A percentile compares a stretch with the other conserved stretches of the same genome.
phyloP scores from a whole-genome alignment of 768 basidiomycete species.

The Lactarius hengduanensis region DNA sequence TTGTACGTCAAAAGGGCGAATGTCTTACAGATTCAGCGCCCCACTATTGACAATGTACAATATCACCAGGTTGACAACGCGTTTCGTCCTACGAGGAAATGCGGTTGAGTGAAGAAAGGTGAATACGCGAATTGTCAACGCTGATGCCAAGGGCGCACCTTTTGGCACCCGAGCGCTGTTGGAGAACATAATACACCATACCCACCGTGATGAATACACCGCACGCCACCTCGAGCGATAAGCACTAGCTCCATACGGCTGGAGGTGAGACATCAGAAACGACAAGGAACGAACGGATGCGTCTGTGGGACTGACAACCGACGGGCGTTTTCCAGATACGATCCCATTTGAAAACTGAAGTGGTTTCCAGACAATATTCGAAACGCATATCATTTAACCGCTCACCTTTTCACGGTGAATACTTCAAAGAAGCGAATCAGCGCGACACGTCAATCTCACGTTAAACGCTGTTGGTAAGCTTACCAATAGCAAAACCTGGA shows the following conservation, averaged over 20 bases:
- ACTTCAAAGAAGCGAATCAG: slow-evolving; percentile 5
- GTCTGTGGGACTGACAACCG: slow-evolving; percentile 4
- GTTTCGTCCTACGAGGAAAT: slow-evolving; percentile 1
- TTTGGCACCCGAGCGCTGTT: slow-evolving; percentile 7
- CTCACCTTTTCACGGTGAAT: slow-evolving; percentile 9
- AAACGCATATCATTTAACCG: too few species aligned
- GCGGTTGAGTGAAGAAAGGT: not conserved
- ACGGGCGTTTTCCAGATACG: not conserved
- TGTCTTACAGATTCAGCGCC: slow-evolving; percentile 14
- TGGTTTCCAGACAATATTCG: not conserved
- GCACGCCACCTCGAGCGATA: slow-evolving; percentile 15
- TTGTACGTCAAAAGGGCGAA: not conserved
- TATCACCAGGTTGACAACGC: slow-evolving; percentile 11
- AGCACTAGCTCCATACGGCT: slow-evolving; percentile 13
- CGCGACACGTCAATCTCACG: not conserved
- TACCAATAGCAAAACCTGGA: slow-evolving; percentile 10
- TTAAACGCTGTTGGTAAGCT: not conserved
- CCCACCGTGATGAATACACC: slow-evolving; percentile 15
- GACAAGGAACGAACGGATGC: not conserved
- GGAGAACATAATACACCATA: slow-evolving; percentile 21
- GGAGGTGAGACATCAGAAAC: not conserved
- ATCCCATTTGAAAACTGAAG: slow-evolving; percentile 1
- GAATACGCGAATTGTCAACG: not conserved
- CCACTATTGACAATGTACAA: slow-evolving; percentile 20
- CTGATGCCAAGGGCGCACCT: slow-evolving; percentile 1